A percentile compares a stretch with the other conserved stretches of the same genome.
These are phyloP conservation scores for Alternaria panax DNA, from an alignment of 2,329 filamentous ascomycete genomes.

Conservation along the genomic window DNA sequence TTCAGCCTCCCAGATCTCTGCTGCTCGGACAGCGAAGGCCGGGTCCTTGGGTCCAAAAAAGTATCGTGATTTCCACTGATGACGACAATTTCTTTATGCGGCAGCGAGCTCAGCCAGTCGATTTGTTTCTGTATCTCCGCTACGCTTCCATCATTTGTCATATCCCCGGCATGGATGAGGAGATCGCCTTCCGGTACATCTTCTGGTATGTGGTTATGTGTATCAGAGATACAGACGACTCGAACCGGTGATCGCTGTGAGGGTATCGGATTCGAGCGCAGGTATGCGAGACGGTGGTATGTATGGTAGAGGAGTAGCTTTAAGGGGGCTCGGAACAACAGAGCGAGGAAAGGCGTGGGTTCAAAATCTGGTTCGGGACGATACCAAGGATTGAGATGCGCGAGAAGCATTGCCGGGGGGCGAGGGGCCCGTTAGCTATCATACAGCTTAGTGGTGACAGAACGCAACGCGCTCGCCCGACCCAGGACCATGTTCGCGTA, in stretches of 20 bases:
- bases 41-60: conserved; percentile 75
- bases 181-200: conserved; percentile 80
- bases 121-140: conserved; percentile 81
- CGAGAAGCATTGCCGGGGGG: conserved; percentile 37
- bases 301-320: conserved; percentile 67
- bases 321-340: conserved; percentile 71
- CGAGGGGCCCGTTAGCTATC: conserved; percentile 1
- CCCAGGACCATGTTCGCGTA: conserved; percentile 9
- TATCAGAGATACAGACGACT: conserved; percentile 90
- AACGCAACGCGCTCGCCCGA: conserved; percentile 2
- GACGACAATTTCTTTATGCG: conserved; percentile 80
- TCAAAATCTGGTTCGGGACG: conserved; percentile 49
- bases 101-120: conserved; percentile 78
- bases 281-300: conserved; percentile 69
- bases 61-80: conserved; percentile 90
- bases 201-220: conserved; percentile 70
- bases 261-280: conserved; percentile 71
- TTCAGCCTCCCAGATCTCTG: conserved; percentile 67
- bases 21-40: conserved; percentile 57
- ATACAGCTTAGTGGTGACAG: conserved; percentile 3
- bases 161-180: conserved; percentile 88
- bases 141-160: conserved; percentile 75
- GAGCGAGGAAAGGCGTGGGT: conserved; percentile 63
- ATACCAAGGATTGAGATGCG: conserved; percentile 36
- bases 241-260: conserved; percentile 67